These are phyloP conservation scores for Globisporangium paddicum DNA, from an alignment of 352 stramenopile genomes.

Conservation along the genomic window DNA sequence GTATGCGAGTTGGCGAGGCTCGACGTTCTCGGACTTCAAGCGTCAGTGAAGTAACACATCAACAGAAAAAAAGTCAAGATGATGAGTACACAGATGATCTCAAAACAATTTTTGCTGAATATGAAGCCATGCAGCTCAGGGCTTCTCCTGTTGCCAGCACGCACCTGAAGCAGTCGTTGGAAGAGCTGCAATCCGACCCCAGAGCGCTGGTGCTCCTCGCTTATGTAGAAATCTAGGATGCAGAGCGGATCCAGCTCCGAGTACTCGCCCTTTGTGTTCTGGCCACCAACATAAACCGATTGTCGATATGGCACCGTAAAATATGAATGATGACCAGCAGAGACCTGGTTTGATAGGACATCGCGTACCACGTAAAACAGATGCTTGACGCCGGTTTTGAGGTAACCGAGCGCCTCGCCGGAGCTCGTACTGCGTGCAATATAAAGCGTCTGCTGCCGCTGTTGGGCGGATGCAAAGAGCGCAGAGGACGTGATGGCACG, in stretches of 20 bases:
- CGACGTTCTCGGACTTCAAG: slow-evolving; percentile 2
- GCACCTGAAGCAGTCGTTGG: slow-evolving; percentile 43
- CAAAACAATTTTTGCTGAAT: no score
- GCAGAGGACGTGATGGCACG: slow-evolving; percentile 51
- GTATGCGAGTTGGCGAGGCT: slow-evolving; percentile 44
- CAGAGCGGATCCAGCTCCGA: slow-evolving; percentile 71
- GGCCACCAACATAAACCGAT: not conserved
- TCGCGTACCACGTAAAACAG: slow-evolving; percentile 66
- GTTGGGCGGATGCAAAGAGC: slow-evolving; percentile 28
- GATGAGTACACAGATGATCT: no score
- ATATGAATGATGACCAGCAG: no score
- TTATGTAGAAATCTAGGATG: slow-evolving; percentile 78
- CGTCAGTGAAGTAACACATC: not conserved
- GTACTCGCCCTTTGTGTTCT: slow-evolving; percentile 59
- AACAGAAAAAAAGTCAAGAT: not conserved
- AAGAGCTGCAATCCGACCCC: slow-evolving; percentile 66
- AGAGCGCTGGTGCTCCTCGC: slow-evolving; percentile 42
- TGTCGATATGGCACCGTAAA: no score
- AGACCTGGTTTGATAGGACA: no score
- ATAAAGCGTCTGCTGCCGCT: slow-evolving; percentile 35
- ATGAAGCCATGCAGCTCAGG: not conserved
- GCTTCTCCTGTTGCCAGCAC: not conserved
- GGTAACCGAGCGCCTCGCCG: slow-evolving; percentile 30
- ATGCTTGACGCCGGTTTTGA: slow-evolving; percentile 68
- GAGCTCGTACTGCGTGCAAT: slow-evolving; percentile 22